Conservation (phyloP, 306 rosid species). For the Corylus avellana region DNA sequence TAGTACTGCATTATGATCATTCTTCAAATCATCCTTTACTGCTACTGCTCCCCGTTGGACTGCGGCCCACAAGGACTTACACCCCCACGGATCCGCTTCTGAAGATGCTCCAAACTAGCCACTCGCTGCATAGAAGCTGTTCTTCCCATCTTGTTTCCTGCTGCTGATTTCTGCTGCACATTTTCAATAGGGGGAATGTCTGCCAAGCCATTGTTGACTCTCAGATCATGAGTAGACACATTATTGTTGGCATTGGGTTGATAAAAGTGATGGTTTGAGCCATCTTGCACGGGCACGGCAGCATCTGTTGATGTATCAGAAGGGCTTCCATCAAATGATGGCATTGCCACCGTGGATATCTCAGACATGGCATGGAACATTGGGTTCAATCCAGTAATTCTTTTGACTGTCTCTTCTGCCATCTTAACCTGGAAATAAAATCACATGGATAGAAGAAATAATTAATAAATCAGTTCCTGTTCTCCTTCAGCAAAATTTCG, state of each 20-base stretch:
- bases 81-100: conserved; percentile 75
- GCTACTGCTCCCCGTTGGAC: conserved; percentile 53
- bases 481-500: neutral
- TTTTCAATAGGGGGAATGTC: conserved; percentile 52
- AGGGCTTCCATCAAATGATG: conserved; percentile 62
- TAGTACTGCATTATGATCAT: conserved; percentile 22
- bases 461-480: conserved; percentile 12
- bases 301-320: conserved; percentile 77
- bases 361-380: conserved; percentile 60
- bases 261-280: conserved; percentile 47
- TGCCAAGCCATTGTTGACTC: conserved; percentile 41
- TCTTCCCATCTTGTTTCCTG: conserved; percentile 55
- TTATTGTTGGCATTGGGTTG: conserved; percentile 43
- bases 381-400: conserved; percentile 62
- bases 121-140: conserved; percentile 70
- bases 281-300: conserved; percentile 66
- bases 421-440: conserved; percentile 63
- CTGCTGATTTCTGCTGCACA: conserved; percentile 43
- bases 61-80: conserved; percentile 35
- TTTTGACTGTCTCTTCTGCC: conserved; percentile 83
- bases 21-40: conserved; percentile 12
- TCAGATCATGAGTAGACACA: conserved; percentile 40
- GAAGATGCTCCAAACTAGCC: conserved; percentile 95
- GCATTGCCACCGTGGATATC: conserved; percentile 55
- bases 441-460: conserved; percentile 23